Conservation (phyloP, 2,329 filamentous ascomycete genomes). For the Ophiostoma sp. region DNA sequence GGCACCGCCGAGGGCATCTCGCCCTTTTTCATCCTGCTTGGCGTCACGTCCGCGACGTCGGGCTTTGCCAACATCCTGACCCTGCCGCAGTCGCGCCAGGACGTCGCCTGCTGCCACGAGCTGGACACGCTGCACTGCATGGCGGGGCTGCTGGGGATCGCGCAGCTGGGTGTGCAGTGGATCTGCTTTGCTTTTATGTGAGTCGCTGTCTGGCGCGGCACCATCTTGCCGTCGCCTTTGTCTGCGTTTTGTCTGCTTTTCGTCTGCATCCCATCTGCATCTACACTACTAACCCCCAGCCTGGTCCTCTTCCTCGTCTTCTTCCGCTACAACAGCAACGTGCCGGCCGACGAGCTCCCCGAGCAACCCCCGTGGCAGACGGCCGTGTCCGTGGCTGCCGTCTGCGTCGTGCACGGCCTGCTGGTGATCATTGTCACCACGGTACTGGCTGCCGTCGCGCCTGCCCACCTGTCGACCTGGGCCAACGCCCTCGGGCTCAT, state of each 20-base stretch:
- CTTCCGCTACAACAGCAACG: conserved; percentile 63
- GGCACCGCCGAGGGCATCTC: conserved; percentile 90
- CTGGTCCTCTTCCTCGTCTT: conserved; percentile 91
- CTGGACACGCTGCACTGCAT: conserved; percentile 77
- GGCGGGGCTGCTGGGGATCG: conserved; percentile 79
- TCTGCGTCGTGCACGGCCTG: conserved; percentile 73
- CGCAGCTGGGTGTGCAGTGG: conserved; percentile 89
- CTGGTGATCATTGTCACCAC: conserved; percentile 62
- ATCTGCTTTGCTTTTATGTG: conserved; percentile 88
- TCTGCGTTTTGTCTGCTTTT: too few species aligned
- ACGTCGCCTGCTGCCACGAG: conserved; percentile 80
- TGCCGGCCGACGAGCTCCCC: conserved; percentile 44
- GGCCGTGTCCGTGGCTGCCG: conserved; percentile 66
- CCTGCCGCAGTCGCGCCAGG: conserved; percentile 72
- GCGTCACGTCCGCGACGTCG: conserved; percentile 80
- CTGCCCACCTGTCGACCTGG: conserved; percentile 65
- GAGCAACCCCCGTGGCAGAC: conserved; percentile 67
- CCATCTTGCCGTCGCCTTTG: too few species aligned
- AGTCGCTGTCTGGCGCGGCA: conserved; percentile 33
- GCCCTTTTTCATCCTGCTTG: conserved; percentile 91
- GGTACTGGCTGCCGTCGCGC: conserved; percentile 59
- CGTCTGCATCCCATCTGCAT: too few species aligned
- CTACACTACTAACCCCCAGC: conserved; percentile 42
- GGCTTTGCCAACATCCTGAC: conserved; percentile 90
- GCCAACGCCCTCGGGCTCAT: conserved; percentile 80